Evolutionary conservation across 2,329 filamentous ascomycete genomes (phyloP), one percentile per base, ranked within the genome.

Genomic region (Elsinoe australis): DNA sequence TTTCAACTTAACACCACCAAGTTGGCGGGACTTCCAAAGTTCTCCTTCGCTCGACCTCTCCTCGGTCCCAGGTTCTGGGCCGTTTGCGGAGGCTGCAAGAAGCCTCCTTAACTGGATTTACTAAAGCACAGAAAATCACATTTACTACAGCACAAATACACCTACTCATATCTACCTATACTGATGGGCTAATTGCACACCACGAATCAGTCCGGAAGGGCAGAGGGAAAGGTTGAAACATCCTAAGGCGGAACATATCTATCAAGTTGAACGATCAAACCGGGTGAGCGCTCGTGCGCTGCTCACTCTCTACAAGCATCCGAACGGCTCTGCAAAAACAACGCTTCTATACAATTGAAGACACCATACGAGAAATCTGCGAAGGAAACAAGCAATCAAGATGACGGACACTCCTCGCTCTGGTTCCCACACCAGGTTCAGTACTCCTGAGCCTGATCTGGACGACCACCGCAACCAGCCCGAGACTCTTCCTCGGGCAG

Each of bases 51-150:
- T 67, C 83, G 83, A 76, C 89, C 87, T 79, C 86, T 94, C 74
- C 83, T 90, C 69, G 87, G 87, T 76, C 90, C 88, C 71, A 82
- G 82, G 67, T 82, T 82, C 76, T 87, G 88, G 88, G 88, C 94
- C 81, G 90, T 90, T 70, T 82, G 82, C 76, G 89, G 90, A 84
- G 86, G 88, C 75, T 87, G 92, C 76, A 92, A 88, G 76, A 90
- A 94, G 73, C 90, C 92, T 67, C 90, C 90, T 77, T 96, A 96
- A 95, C 72, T 90, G 69, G 75, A 60, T 67, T 67, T 67, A 58
- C 56, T 55, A 33, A n/a, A 50, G 41, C 33, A 52, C 24, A 28
- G 17, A 18, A 49, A 51, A 12, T 51, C 52, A 53, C 52, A 51
- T 46, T 49, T 52, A 54, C 57, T 55, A 59, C 21, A 17, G 28